A percentile compares a stretch with the other conserved stretches of the same genome.
These are phyloP conservation scores for Lumnitzera littorea DNA, from an alignment of 345 rosid genomes.

Conservation along the genomic window DNA sequence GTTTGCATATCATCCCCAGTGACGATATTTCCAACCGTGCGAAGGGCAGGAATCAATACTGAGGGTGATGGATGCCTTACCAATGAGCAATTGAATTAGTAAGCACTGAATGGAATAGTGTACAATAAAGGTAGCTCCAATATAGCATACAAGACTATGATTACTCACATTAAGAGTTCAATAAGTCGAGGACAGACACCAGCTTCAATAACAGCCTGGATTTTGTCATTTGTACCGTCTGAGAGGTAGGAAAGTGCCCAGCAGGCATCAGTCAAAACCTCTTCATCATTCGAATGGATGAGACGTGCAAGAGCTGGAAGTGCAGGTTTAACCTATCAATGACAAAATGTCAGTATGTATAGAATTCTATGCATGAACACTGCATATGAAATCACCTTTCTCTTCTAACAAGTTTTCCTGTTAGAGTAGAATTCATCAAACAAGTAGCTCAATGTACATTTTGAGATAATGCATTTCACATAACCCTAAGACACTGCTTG, in stretches of 20 bases:
- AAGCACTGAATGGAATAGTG: not conserved
- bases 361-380: no score
- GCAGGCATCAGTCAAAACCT: slow-evolving; percentile 81
- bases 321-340: slow-evolving; percentile 56
- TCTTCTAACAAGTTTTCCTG: no score
- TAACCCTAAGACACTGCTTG: no score
- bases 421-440: no score
- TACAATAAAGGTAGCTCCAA: not conserved
- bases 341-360: not conserved
- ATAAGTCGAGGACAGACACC: slow-evolving; percentile 66
- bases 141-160: not conserved
- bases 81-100: not conserved
- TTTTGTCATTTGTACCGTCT: slow-evolving; percentile 71
- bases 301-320: slow-evolving; percentile 67
- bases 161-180: slow-evolving; percentile 60
- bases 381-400: no score
- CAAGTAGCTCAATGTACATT: no score
- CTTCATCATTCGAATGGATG: slow-evolving; percentile 68
- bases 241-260: slow-evolving; percentile 86
- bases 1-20: slow-evolving; percentile 78
- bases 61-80: slow-evolving; percentile 64
- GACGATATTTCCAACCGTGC: slow-evolving; percentile 81
- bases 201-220: slow-evolving; percentile 67
- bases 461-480: no score
- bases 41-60: slow-evolving; percentile 81